Evolutionary conservation across 1,139 yeast species (phyloP), one percentile per base, ranked within the genome.

Genomic region (Cylindricascospora bacillispora): DNA sequence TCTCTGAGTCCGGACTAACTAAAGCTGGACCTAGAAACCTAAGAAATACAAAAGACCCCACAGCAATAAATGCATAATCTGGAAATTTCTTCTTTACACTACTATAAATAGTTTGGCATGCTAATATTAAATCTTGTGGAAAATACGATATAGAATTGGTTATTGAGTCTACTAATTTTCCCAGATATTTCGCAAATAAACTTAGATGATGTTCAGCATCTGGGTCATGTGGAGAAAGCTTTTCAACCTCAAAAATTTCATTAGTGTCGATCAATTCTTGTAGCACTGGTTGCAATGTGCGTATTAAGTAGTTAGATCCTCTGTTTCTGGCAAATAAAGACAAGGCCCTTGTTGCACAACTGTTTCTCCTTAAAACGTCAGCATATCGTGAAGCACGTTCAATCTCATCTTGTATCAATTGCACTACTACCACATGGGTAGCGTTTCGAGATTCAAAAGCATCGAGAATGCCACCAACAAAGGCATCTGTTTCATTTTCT

Each of bases 11-110:
- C 0, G 95, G 95, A 21, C 86, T 76, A 10, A 86, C 86, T 36
- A 86, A 73, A 0, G 93, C 93, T 7, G 98, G 97, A 47, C 93
- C 85, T 37, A 83, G 67, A 43, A 81, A 79, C 37, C 95, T 64
- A 40, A 86, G 62, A 47, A 86, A 86, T 31, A 86, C 63, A 48
- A 82, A 86, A 0, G 94, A 85, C 0, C 95, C 95, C 22, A 85
- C 81, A 1, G 94, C 86, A 16, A 74, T 65, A 29, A 65, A 56
- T 24, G 73, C 58, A 34, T 73, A 30, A 28, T 72, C 78, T 1
- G 85, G 80, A 41, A 80, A 80, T 43, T 73, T 76, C 13, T 61
- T 56, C 27, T 65, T 57, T 1, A 89, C 85, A 13, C 78, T 61
- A n/a, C 61, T 58, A 35, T 74, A 70, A 24, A 89, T 80, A 29